Base-by-base conservation (phyloP, 495 filamentous ascomycete genomes). In the Aspergillus conjunctus region DNA sequence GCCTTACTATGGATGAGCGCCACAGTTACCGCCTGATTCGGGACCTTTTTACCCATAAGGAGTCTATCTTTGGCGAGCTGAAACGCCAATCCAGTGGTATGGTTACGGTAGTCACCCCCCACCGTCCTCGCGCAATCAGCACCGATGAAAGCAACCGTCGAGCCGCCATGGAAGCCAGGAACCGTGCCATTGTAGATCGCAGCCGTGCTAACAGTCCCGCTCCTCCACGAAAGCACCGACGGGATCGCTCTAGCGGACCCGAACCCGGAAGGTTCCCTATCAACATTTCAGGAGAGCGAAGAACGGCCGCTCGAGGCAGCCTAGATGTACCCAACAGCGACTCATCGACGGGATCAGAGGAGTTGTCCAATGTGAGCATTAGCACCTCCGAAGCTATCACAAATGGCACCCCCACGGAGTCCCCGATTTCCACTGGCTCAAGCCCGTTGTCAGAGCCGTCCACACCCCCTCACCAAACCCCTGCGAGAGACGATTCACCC, bases 121-220 rank as follows among this genome's bases (percentile, higher is more conserved):
- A 61, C 51, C 88, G 92, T 41, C 87, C 91, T 8, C 87, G 95
- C 39, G 93, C 92, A 22, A 90, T 98, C 68, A 95, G 91, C 73
- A 96, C 92, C 0, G 94, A 99, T 68, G 94, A 98, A 79, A 93
- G 90, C 76, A 95, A 95, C 73, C 90, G 94, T 37, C 91, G 92
- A 55, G 92, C 90, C 12, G 86, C 93, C 67, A 92, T 95, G 85
- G 93, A 98, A 70, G 93, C 94, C 59, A 87, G 94, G 30, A 88
- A 89, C 66, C 87, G 92, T 46, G 91, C 91, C 32, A 88, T 98
- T 52, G 83, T 91, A 79, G 87, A 68, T 86, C 83, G 71, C 52
- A 88, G 87, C 73, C 83, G 93, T 52, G 87, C 85, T 41, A 86
- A 85, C 20, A 91, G 87, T 63, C 92, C 91, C n/a, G 86, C 84